phyloP scores from a whole-genome alignment of 139 green algal species.

The Raphidocelis subcapitata region DNA sequence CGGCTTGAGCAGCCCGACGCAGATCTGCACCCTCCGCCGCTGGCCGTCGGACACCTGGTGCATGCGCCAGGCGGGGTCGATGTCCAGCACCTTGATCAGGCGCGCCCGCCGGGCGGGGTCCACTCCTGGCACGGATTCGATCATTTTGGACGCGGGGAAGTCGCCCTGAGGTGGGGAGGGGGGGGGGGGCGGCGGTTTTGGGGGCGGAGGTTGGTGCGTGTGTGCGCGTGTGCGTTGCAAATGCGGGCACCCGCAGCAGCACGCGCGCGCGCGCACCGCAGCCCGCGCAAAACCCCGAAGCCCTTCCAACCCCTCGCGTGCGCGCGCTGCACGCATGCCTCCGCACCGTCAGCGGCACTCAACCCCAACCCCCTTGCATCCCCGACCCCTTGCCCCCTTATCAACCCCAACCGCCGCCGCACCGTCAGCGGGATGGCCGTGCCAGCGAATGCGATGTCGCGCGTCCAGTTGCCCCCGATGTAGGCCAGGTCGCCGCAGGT shows the following conservation, averaged over 20 bases:
- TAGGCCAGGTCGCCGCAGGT: slow-evolving; percentile 83
- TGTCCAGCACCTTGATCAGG: slow-evolving; percentile 84
- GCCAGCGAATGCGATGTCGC: slow-evolving; percentile 92
- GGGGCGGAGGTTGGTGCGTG: background rate
- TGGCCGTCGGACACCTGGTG: slow-evolving; percentile 88
- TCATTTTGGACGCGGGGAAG: slow-evolving; percentile 88
- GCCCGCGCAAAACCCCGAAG: too few species aligned
- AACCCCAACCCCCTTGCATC: too few species aligned
- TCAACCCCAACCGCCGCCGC: background rate
- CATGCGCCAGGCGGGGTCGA: slow-evolving; percentile 84
- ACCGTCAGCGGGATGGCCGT: slow-evolving; percentile 83
- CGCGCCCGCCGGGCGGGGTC: slow-evolving; percentile 56
- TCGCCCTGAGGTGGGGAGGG: slow-evolving; percentile 68
- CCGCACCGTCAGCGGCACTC: too few species aligned
- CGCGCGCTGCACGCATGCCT: too few species aligned
- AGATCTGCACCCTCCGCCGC: slow-evolving; percentile 89
- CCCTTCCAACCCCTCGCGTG: too few species aligned
- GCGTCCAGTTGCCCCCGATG: slow-evolving; percentile 92
- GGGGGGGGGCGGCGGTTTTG: too few species aligned
- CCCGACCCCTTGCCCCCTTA: too few species aligned
- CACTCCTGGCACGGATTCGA: slow-evolving; percentile 73
- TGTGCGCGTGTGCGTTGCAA: too few species aligned
- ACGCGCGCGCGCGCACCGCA: too few species aligned
- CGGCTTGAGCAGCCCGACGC: slow-evolving; percentile 80
- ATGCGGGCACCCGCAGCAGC: too few species aligned